Conservation (phyloP, 331 rosid genomes). For the Dryas integrifolia region DNA sequence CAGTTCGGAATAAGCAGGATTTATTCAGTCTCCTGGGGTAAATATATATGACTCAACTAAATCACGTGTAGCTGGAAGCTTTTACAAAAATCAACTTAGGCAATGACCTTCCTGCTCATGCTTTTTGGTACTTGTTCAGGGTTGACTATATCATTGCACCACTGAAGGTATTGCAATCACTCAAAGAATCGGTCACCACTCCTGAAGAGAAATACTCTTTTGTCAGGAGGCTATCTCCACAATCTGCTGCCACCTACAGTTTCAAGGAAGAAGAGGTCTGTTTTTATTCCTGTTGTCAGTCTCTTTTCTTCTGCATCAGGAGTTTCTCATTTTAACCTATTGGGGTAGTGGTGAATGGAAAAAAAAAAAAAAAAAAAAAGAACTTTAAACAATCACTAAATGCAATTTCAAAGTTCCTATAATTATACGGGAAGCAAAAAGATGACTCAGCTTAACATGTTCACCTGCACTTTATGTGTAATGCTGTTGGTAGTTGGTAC, state of each 20-base stretch:
- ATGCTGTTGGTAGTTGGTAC: neutral
- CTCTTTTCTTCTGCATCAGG: conserved; percentile 11
- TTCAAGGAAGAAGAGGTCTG: conserved; percentile 79
- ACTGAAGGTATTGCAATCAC: conserved; percentile 85
- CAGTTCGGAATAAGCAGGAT: conserved; percentile 96
- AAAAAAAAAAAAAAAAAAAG: too few relatives aligned
- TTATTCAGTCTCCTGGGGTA: conserved; percentile 93
- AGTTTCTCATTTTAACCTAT: conserved; percentile 5
- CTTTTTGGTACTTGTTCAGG: conserved; percentile 40
- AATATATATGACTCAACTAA: conserved; percentile 18
- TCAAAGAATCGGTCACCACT: conserved; percentile 68
- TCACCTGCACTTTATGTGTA: neutral
- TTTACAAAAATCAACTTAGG: conserved; percentile 23
- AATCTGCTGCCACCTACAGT: conserved; percentile 60
- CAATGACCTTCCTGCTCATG: conserved; percentile 12
- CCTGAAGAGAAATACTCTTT: conserved; percentile 86
- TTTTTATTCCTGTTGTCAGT: conserved; percentile 26
- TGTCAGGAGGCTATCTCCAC: conserved; percentile 74
- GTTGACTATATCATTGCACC: conserved; percentile 96
- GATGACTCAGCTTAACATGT: neutral
- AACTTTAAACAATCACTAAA: neutral
- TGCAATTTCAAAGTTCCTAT: neutral
- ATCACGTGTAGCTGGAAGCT: conserved; percentile 22
- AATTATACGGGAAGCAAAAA: neutral
- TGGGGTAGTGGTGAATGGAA: neutral